These are phyloP conservation scores for Penicillium janthinellum DNA, from an alignment of 2,329 filamentous ascomycete species.

Conservation along the genomic window DNA sequence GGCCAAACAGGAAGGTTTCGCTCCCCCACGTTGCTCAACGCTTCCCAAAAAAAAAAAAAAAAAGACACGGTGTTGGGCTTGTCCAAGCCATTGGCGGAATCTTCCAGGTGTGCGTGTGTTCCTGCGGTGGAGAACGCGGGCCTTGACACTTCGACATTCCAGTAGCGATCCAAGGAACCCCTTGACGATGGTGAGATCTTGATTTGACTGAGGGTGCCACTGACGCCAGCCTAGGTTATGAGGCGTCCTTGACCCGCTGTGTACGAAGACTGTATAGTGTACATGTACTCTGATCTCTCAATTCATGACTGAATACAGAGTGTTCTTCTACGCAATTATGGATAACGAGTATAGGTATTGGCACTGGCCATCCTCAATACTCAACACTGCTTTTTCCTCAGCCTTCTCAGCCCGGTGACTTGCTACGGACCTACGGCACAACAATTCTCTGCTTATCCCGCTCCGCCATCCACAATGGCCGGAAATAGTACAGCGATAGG, in stretches of 20 bases:
- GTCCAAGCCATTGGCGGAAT: conserved; percentile 7
- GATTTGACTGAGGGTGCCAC: conserved; percentile 15
- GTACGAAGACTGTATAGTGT: background rate
- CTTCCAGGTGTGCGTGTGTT: background rate
- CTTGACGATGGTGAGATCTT: background rate
- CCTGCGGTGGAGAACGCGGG: conserved; percentile 5
- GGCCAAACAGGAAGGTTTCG: background rate
- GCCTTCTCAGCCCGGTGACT: background rate
- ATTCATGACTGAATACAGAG: too few relatives aligned
- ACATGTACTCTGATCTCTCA: too few relatives aligned
- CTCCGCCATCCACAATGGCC: conserved; percentile 18
- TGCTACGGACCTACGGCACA: background rate
- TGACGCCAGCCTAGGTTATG: conserved; percentile 13
- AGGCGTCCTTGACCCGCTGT: background rate
- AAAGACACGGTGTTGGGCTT: background rate
- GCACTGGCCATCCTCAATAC: too few relatives aligned
- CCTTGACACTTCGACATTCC: conserved; percentile 7
- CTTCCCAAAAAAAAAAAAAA: background rate
- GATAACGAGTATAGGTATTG: too few relatives aligned
- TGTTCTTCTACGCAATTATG: too few relatives aligned
- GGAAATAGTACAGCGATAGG: conserved; percentile 6
- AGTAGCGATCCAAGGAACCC: conserved; percentile 1
- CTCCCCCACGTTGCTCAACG: background rate
- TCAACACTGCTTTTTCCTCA: too few relatives aligned
- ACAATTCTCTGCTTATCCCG: background rate